Evolutionary conservation across 73 alveolate genomes (phyloP), one percentile per base, ranked within the genome.

Genomic region (Paramecium pentaurelia): DNA sequence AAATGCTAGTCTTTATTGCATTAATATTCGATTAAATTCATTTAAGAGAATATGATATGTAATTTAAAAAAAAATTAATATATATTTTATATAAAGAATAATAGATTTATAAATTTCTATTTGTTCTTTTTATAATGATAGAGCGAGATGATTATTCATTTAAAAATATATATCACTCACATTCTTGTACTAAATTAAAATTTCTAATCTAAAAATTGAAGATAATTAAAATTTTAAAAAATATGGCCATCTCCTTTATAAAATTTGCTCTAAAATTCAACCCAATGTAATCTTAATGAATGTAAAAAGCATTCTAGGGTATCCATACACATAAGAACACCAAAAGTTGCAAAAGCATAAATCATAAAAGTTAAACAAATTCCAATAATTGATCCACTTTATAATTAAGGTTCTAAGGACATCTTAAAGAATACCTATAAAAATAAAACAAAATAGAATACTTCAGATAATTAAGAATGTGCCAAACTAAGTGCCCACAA

Each of bases 401-500:
- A 80, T 4, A 97, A 94, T 18, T 95, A 86, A 38, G 96, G 95
- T 28, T 95, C 93, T 49, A 98, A 49, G 34, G 99, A 83, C 85
- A 97, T 97, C 75, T 97, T 99, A 92, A 97, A 96, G 96, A 98
- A 98, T 3, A 64, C 84, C 84, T 64, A 59, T 14, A 25, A 18
- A 1, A 22, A n/a, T 54, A n/a, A 18, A 9, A 64, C 1, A 12
- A 1, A 0, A 64, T 6, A 25, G 28, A 12, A 64, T 7, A 98
- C 99, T 83, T 96, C 97, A 36, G 99, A 95, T 64, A 98, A 94
- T 93, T 98, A 98, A 18, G 98, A 94, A 95, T 98, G 99, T 3
- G 99, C 99, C 38, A 98, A 97, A 22, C 99, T 95, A 44, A 98
- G 96, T 18, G 99, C 99, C 99, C 99, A 98, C 32, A 98, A 96